Conservation (phyloP, 345 rosid species). For the Eucalyptus viminalis region DNA sequence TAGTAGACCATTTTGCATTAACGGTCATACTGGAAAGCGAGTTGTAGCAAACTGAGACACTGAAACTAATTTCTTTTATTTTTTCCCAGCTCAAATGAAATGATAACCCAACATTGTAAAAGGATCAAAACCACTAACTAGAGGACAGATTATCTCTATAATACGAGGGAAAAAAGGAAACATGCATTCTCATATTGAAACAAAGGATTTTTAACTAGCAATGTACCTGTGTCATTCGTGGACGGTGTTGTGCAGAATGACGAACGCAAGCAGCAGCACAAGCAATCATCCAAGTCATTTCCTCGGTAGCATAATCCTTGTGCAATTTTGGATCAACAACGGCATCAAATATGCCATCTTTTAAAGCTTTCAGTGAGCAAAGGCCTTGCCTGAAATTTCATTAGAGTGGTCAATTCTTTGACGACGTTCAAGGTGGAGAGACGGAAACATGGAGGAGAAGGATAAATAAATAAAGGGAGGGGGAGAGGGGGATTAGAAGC, state of each 20-base stretch:
- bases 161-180: background rate
- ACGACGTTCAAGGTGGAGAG: background rate
- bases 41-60: background rate
- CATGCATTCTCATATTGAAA: background rate
- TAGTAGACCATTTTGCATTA: background rate
- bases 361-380: constrained; percentile 43
- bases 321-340: constrained; percentile 49
- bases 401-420: background rate
- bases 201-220: background rate
- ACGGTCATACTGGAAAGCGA: background rate
- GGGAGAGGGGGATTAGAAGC: background rate
- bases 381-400: constrained; percentile 57
- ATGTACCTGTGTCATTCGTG: constrained; percentile 80
- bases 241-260: constrained; percentile 62
- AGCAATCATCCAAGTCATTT: constrained; percentile 60
- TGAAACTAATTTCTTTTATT: too few species aligned
- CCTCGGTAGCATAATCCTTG: constrained; percentile 24
- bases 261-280: constrained; percentile 79
- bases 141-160: background rate
- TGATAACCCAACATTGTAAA: background rate
- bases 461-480: background rate
- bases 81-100: background rate
- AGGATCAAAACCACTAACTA: background rate
- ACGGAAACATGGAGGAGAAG: background rate
- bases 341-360: constrained; percentile 26